Base-by-base conservation (phyloP, 495 filamentous ascomycete genomes). In the Letharia lupina region DNA sequence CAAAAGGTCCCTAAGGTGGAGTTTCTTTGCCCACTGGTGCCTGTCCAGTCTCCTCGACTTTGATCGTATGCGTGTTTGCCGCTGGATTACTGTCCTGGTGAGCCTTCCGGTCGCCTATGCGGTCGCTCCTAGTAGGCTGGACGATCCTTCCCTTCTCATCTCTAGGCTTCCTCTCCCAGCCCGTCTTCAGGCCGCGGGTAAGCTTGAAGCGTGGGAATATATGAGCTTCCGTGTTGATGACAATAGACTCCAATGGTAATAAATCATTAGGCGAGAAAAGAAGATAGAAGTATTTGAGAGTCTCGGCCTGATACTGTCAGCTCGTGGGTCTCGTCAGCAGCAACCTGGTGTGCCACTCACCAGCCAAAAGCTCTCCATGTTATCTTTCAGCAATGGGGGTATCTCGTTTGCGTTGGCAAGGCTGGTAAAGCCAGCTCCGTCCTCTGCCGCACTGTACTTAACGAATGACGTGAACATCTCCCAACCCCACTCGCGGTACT, bases 401-500 rank as follows among this genome's bases (percentile, higher is more conserved):
- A 91, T 74, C 11, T 76, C 76, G 65, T 89, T 85, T 10, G 90
- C 92, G 73, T 92, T 88, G 18, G 81, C 82, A 50, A 99, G 79
- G 62, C 88, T 92, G 4, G 90, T 91, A 70, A 95, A 99, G 3
- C 89, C 89, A 65, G 77, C 60, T 13, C 87, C 89, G 23, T 72
- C 75, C 28, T 86, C 83, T 37, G 90, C 89, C 1, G 86, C 83
- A 0, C 89, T 95, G 74, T 96, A 84, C 67, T 89, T 86, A 72
- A 93, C 78, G 74, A 99, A 98, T 2, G 87, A 84, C 77, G 93
- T 86, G 79, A 99, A 99, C 84, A 98, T 98, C 68, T 95, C 87
- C 94, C 94, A 99, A 11, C 95, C 94, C 94, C 94, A 98, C 67
- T 96, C 83, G 18, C 94, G 85, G 75, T 99, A 99, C 68, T 84